These are phyloP conservation scores for Colletotrichum plurivorum DNA, from an alignment of 2,329 filamentous ascomycete species.

Conservation along the genomic window DNA sequence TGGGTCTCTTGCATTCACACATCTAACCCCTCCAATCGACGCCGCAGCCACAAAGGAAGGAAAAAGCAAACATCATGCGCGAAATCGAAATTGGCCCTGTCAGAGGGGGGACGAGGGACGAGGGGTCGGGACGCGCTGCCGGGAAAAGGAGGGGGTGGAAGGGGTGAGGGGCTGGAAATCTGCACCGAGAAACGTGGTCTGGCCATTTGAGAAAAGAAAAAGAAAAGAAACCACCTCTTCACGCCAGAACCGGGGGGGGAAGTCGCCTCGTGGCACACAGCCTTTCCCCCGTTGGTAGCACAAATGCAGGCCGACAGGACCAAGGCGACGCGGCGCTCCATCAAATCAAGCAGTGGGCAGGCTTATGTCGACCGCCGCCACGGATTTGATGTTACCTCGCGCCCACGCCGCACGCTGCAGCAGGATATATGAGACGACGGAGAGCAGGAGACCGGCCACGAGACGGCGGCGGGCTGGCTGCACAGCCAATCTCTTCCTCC, in stretches of 20 bases:
- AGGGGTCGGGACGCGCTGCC: slow-evolving; percentile 10
- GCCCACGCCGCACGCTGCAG: too few relatives aligned
- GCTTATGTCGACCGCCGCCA: neutral
- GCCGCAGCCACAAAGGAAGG: neutral
- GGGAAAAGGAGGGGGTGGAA: neutral
- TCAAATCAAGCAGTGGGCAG: neutral
- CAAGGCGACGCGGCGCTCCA: neutral
- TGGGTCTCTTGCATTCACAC: neutral
- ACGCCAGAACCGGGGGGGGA: neutral
- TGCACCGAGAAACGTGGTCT: slow-evolving; percentile 7
- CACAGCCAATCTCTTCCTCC: neutral
- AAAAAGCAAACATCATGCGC: slow-evolving; percentile 21
- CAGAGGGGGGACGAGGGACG: neutral
- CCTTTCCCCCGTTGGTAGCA: neutral
- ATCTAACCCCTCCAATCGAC: slow-evolving; percentile 9
- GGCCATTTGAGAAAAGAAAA: neutral
- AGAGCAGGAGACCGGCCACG: neutral
- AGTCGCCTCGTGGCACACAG: slow-evolving; percentile 12
- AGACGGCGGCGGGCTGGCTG: neutral
- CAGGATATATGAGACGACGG: neutral
- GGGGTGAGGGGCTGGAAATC: neutral
- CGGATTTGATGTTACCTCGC: neutral
- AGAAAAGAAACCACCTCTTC: neutral
- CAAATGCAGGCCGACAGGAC: slow-evolving; percentile 1
- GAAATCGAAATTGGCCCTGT: slow-evolving; percentile 1